Conservation (phyloP, 768 basidiomycete species). For the Megacollybia marginata region DNA sequence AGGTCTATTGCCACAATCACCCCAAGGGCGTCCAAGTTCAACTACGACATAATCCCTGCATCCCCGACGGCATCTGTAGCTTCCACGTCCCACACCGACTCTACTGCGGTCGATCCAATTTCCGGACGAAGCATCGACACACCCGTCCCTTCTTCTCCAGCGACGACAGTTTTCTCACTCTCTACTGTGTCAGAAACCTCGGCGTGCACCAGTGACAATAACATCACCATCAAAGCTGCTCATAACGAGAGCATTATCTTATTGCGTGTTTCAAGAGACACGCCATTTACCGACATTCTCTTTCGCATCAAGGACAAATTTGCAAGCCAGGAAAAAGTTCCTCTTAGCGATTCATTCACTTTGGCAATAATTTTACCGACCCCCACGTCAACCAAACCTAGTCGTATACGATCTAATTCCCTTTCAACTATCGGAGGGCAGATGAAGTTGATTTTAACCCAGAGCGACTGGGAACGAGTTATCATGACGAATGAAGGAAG, state of each 20-base stretch:
- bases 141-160: constrained; percentile 18
- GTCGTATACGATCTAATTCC: constrained; percentile 25
- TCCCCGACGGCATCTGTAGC: neutral
- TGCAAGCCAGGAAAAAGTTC: constrained; percentile 48
- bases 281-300: constrained; percentile 46
- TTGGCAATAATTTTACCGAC: constrained; percentile 44
- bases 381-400: constrained; percentile 5
- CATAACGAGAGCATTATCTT: constrained; percentile 56
- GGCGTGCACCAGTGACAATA: neutral
- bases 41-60: neutral
- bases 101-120: neutral
- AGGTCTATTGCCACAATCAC: neutral
- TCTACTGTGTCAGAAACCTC: neutral
- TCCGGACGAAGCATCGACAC: constrained; percentile 10
- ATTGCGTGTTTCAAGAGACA: constrained; percentile 43
- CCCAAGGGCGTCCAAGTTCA: neutral
- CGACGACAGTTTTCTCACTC: constrained; percentile 2
- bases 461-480: constrained; percentile 55
- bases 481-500: constrained; percentile 32
- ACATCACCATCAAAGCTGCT: constrained; percentile 50
- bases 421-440: constrained; percentile 22
- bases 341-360: constrained; percentile 46
- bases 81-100: neutral
- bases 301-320: constrained; percentile 59
- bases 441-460: constrained; percentile 41